These are phyloP conservation scores for Candida khao-thaluensis DNA, from an alignment of 805 yeast species.

Conservation along the genomic window DNA sequence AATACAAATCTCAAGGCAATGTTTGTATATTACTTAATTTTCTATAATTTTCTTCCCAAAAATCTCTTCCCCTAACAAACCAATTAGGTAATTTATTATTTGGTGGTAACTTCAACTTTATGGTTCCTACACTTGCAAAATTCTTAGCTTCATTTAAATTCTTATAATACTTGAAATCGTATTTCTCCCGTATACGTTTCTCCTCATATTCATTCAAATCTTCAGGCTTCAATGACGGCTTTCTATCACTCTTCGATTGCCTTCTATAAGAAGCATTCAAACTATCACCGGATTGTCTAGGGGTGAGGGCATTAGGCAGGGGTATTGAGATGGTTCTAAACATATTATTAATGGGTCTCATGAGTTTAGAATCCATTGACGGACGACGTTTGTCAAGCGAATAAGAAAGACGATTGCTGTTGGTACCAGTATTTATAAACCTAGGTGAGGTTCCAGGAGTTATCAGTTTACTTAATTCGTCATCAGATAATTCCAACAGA, in stretches of 20 bases:
- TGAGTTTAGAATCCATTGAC: conserved; percentile 33
- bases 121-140: conserved; percentile 33
- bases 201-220: conserved; percentile 15
- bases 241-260: conserved; percentile 10
- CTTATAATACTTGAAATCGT: conserved; percentile 42
- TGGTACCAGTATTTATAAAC: conserved; percentile 8
- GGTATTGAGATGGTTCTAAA: conserved; percentile 17
- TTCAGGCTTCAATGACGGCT: conserved; percentile 11
- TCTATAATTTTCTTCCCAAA: conserved; percentile 52
- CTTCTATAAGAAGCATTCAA: conserved; percentile 4
- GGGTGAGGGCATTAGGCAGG: conserved; percentile 11
- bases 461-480: conserved; percentile 20
- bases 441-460: conserved; percentile 36
- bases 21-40: not conserved
- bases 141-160: conserved; percentile 32
- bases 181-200: conserved; percentile 20
- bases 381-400: conserved; percentile 28
- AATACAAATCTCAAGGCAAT: too few relatives aligned
- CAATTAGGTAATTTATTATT: conserved; percentile 69
- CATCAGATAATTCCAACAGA: conserved; percentile 24
- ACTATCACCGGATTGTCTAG: conserved; percentile 14
- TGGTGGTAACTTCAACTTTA: conserved; percentile 55
- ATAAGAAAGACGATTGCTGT: not conserved
- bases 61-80: conserved; percentile 63
- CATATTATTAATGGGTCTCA: conserved; percentile 20